Evolutionary conservation across 2,329 filamentous ascomycete species (phyloP), one percentile per base, ranked within the genome.

Genomic region (Graphilbum ipis-grandicollis): DNA sequence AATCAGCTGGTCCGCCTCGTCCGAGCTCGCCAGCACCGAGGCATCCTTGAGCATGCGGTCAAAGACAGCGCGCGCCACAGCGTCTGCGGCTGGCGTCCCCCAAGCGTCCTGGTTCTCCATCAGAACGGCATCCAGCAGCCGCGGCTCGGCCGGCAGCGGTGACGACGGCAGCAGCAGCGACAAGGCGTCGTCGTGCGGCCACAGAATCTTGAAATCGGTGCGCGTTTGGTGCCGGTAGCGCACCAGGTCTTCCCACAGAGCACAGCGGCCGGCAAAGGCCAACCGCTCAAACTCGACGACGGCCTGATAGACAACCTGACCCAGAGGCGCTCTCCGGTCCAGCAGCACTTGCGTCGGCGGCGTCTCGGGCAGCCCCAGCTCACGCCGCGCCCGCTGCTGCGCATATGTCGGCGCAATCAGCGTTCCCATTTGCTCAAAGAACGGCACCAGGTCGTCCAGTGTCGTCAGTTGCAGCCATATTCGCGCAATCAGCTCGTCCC

Each of bases 211-310:
- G 42, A 81, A 66, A 41, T 75, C 68, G 2, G 61, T 55, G 19
- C 76, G 73, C 2, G 84, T 90, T 0, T 79, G 75, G 47, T 84
- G 69, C 34, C 86, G 71, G 55, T 92, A 96, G 36, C 66, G 68
- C 42, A 88, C 72, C 55, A 94, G 88, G 2, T 71, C 70, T 42
- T 75, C 76, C 86, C 90, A 96, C 5, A 98, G 60, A 39, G 71
- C 71, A 31, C 80, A 66, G 1, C 74, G 69, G 52, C 93, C 81
- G 39, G 83, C 69, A 48, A 96, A 94, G 33, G 76, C 75, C 26
- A 96, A 58, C 32, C 80, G 64, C 1, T 75, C 73, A 50, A 86
- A 93, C 56, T 96, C 88, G 3, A 93, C 60, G 46, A 75, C 68
- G 3, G 80, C 70, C 48, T 79, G 70, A 36, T 86, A 71, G 14